These are phyloP conservation scores for Hyaloraphidium curvatum DNA, from an alignment of 192 early-diverging fungal species.

Conservation along the genomic window DNA sequence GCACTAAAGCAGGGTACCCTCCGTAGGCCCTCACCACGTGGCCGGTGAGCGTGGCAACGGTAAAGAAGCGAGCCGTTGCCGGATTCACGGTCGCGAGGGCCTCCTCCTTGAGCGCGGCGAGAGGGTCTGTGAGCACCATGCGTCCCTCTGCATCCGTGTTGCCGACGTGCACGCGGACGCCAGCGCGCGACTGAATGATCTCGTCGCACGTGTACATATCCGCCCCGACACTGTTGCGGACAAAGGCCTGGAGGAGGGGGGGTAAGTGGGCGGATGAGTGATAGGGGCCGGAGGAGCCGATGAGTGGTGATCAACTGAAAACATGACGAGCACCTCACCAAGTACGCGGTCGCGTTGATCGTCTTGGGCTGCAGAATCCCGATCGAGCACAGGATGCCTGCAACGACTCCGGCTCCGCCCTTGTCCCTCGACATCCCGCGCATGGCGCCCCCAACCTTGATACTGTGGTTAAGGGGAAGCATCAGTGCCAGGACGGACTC, in stretches of 20 bases:
- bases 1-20: slow-evolving; percentile 55
- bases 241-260: slow-evolving; percentile 53
- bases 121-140: slow-evolving; percentile 67
- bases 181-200: slow-evolving; percentile 52
- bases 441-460: slow-evolving; percentile 66
- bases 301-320: not conserved
- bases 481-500: too few relatives aligned
- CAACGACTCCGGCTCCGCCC: slow-evolving; percentile 63
- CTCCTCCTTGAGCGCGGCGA: slow-evolving; percentile 51
- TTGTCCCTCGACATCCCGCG: slow-evolving; percentile 82
- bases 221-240: slow-evolving; percentile 64
- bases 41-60: slow-evolving; percentile 72
- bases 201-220: slow-evolving; percentile 69
- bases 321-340: not conserved
- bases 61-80: slow-evolving; percentile 38
- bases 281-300: too few relatives aligned
- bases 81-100: slow-evolving; percentile 25
- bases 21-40: slow-evolving; percentile 63
- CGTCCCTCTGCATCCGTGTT: slow-evolving; percentile 87
- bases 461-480: too few relatives aligned
- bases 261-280: too few relatives aligned
- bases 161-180: slow-evolving; percentile 54
- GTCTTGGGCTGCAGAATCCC: slow-evolving; percentile 36
- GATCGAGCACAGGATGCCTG: slow-evolving; percentile 63
- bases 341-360: slow-evolving; percentile 51